Percentiles rank a stretch among this genome's conserved stretches.
These are phyloP conservation scores for Gaeumannomyces tritici DNA, from an alignment of 2,329 filamentous ascomycete species.

Conservation along the genomic window DNA sequence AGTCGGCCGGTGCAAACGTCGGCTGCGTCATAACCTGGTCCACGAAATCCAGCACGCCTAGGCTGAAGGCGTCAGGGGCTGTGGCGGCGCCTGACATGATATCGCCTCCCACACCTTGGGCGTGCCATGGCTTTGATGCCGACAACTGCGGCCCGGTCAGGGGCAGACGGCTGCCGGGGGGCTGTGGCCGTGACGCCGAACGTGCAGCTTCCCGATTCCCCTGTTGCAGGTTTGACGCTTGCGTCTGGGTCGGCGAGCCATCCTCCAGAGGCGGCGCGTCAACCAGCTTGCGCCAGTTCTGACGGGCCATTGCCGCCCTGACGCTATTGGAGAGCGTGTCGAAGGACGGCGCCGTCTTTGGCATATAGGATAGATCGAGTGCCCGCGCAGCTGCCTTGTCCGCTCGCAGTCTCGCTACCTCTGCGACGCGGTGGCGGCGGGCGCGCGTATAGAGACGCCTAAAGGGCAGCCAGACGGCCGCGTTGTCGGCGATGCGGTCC, in stretches of 20 bases:
- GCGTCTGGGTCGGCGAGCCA: not conserved
- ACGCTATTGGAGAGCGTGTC: conserved; percentile 34
- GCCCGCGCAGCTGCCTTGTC: conserved; percentile 38
- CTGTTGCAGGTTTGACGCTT: not conserved
- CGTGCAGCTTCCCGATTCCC: not conserved
- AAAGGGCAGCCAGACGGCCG: conserved; percentile 42
- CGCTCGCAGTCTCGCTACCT: conserved; percentile 36
- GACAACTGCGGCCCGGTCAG: not conserved
- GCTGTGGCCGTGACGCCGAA: not conserved
- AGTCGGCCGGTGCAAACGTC: conserved; percentile 23
- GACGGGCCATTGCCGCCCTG: conserved; percentile 35
- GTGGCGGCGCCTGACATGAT: too few relatives aligned
- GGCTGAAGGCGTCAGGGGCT: not conserved
- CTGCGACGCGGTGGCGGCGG: conserved; percentile 37
- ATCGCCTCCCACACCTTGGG: too few relatives aligned
- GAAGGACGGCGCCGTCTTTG: conserved; percentile 34
- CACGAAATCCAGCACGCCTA: conserved; percentile 19
- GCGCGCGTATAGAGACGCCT: conserved; percentile 44
- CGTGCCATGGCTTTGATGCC: not conserved
- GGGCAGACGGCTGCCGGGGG: not conserved
- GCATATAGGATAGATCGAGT: conserved; percentile 38
- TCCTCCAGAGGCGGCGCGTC: conserved; percentile 13
- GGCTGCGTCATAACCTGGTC: conserved; percentile 27
- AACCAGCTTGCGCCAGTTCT: conserved; percentile 43
- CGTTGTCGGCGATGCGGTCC: conserved; percentile 32